Evolutionary conservation across 139 green algal species (phyloP), one percentile per base, ranked within the genome.

Genomic region (Nannochloris sp.): DNA sequence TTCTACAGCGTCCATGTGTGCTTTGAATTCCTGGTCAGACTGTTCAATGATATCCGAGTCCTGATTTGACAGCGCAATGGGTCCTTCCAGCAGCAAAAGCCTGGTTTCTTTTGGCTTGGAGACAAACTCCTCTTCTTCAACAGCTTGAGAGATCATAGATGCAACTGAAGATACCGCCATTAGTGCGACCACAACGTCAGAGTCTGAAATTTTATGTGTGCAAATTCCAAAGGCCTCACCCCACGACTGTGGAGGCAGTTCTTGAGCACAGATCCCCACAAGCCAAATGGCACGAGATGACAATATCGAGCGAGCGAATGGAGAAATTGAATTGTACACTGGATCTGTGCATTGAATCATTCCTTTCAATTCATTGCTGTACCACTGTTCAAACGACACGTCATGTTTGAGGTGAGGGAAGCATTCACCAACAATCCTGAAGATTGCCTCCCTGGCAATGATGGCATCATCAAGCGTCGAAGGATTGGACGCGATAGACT

Each of bases 231-330:
- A 85, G 1, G 79, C 84, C 30, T 73, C 74, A 3, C 37, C 37
- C 84, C 82, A 88, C 28, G 76, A 56, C 56, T 65, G 51, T 1
- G 55, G 36, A 4, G 63, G 63, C 20, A 91, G 72, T 57, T 89
- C 83, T 2, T 30, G 33, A 53, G 81, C 82, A 56, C 85, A 92
- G 30, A 83, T 75, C 2, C 84, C 85, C 28, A 92, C 43, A 43
- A 92, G 82, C 85, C 85, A 92, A 37, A 91, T 71, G 11, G 85
- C 80, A 10, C 85, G 72, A 1, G 84, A 77, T 56, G 76, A 60
- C 50, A 88, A 69, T 29, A 87, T 64, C 44, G 16, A 46, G 45
- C 50, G 58, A 29, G 68, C 20, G 23, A 77, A 36, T 64, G 63
- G 53, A n/a, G 51, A 65, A 20, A 75, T 40, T 8, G 33, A 40